Evolutionary conservation across 2,329 filamentous ascomycete genomes (phyloP), one percentile per base, ranked within the genome.

Genomic region (Rhinocladiella similis): DNA sequence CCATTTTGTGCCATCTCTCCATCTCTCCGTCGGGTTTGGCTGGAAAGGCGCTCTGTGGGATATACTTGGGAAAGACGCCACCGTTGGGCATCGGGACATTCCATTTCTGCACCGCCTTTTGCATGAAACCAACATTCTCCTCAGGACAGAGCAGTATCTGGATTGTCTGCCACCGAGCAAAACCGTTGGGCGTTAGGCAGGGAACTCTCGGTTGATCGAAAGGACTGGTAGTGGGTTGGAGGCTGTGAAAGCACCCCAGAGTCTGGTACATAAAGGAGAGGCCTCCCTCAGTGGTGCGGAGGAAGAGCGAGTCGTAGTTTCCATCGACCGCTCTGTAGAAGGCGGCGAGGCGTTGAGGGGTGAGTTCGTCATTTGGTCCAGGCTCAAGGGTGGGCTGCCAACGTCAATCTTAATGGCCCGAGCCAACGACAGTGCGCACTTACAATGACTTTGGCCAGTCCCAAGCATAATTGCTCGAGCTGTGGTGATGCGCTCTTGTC

Each of bases 181-280:
- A 99, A 39, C 94, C 94, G 67, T 85, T 83, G 0, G 82, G 79
- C 35, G 93, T 95, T 54, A 99, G 76, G 13, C 91, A 90, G 0
- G 94, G 94, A 41, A 97, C 82, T 0, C 83, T 85, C 0, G 93
- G 94, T 0, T 86, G 78, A 3, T 82, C 82, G 70, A 89, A 97
- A 61, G 90, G 81, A 38, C 84, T 82, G 47, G 73, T 72, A 1
- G 84, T 83, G 1, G 90, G 90, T 64, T 95, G 89, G 25, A 97
- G 80, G 48, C 85, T 86, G 74, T 97, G 93, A 66, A 91, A 89
- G 70, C 93, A 97, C 65, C 93, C 94, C 50, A 96, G 84, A 6
- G 89, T 89, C 68, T 91, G 89, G 80, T 95, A 97, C 63, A 97
- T 94, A 75, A 91, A 95, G 25, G 92, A 94, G 61, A 99, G 86